Base-by-base conservation (phyloP, 2,329 filamentous ascomycete genomes). In the Leptographium procerum region DNA sequence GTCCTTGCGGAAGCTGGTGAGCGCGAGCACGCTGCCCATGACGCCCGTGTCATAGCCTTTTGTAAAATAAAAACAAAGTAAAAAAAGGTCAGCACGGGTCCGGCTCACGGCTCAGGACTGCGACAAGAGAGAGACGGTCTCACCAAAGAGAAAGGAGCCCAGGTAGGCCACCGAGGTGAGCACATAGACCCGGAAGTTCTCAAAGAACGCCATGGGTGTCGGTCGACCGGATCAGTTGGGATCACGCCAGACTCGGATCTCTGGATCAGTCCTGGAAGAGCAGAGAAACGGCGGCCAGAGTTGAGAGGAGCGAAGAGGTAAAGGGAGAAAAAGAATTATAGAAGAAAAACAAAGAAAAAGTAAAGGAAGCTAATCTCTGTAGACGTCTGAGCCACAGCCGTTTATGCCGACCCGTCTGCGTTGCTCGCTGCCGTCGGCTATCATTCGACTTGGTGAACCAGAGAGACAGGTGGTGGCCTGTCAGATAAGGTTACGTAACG, bases 21-120 rank as follows among this genome's bases (percentile, higher is more conserved):
- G 54, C 28, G 54, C 54, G 19, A 56, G 54, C 54, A 56, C 43
- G 54, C 54, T 55, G 53, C 54, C 54, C 54, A 56, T 56, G 14
- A 56, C 54, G 54, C 54, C 54, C 11, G 43, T 48, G 16, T 56
- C 54, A 14, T 56, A 56, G 54, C 54, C 54, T 56, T 16, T n/a
- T n/a, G n/a, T n/a, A n/a, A n/a, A n/a, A n/a, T n/a, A n/a, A n/a
- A n/a, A n/a, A n/a, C n/a, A n/a, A n/a, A n/a, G n/a, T n/a, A 26
- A 6, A 14, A 19, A 13, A 2, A 1, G 8, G 34, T 55, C 24
- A 55, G 52, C 14, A 24, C 19, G 1, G 16, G 16, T n/a, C 33
- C 7, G n/a, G n/a, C n/a, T n/a, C n/a, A n/a, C n/a, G n/a, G n/a
- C n/a, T n/a, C n/a, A n/a, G n/a, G n/a, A n/a, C n/a, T n/a, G n/a